These are phyloP conservation scores for Closterium sp. DNA, from an alignment of 139 green algal genomes.

Conservation along the genomic window DNA sequence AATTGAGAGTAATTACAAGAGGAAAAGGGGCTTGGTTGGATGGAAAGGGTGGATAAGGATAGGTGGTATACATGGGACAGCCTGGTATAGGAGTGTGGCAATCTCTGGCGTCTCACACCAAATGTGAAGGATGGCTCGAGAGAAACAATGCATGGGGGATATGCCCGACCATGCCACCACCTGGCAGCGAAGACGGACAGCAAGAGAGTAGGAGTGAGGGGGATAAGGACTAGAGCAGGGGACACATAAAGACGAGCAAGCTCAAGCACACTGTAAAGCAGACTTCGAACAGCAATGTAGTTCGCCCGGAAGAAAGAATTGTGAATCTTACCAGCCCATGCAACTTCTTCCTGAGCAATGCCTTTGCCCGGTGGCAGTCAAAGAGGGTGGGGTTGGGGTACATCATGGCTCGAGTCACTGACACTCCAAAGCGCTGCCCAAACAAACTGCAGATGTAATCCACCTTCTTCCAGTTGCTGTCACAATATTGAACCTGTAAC, in stretches of 20 bases:
- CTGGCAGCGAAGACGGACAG: background rate
- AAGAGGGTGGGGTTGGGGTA: conserved; percentile 35
- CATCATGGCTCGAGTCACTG: conserved; percentile 47
- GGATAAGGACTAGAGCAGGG: background rate
- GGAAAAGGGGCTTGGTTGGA: background rate
- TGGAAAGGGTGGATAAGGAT: background rate
- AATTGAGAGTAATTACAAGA: background rate
- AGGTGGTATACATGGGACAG: conserved; percentile 9
- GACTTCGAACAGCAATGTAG: background rate
- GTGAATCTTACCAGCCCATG: conserved; percentile 39
- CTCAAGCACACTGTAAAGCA: background rate
- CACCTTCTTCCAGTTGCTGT: conserved; percentile 51
- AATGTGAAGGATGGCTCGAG: conserved; percentile 25
- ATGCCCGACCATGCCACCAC: conserved; percentile 39
- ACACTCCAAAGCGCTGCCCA: conserved; percentile 40
- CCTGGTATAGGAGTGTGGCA: conserved; percentile 29
- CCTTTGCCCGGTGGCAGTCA: background rate
- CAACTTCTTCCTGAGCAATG: conserved; percentile 45
- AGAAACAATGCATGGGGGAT: conserved; percentile 23
- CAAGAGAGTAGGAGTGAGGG: background rate
- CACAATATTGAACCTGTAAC: conserved; percentile 29
- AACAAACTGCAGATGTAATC: conserved; percentile 52
- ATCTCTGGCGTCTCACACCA: conserved; percentile 40
- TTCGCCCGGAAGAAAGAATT: background rate
- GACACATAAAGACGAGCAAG: background rate